These are phyloP conservation scores for Podila minutissima DNA, from an alignment of 192 early-diverging fungal genomes.

Conservation along the genomic window DNA sequence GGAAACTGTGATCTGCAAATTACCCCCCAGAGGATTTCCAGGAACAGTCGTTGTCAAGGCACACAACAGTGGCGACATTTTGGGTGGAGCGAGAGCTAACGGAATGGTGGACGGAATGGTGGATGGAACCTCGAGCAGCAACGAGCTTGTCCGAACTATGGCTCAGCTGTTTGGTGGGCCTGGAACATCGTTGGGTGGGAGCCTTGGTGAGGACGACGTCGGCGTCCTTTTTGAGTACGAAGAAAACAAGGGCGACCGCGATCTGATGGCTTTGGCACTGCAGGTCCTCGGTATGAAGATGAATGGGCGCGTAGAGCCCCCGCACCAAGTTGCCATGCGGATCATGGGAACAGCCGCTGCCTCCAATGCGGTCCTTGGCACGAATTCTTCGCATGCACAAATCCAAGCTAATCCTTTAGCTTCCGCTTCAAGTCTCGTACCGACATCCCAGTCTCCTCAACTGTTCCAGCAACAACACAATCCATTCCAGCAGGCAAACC, in stretches of 20 bases:
- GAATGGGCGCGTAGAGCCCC: slow-evolving; percentile 66
- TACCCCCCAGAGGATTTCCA: slow-evolving; percentile 69
- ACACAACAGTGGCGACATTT: neutral
- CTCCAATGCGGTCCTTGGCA: neutral
- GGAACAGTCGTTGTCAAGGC: slow-evolving; percentile 65
- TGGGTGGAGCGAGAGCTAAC: neutral
- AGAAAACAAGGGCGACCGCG: slow-evolving; percentile 72
- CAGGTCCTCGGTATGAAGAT: slow-evolving; percentile 79
- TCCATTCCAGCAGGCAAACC: neutral
- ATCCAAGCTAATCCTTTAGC: neutral
- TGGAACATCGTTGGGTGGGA: slow-evolving; percentile 7
- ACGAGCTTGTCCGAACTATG: slow-evolving; percentile 31
- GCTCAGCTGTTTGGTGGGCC: slow-evolving; percentile 25
- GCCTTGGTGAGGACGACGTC: slow-evolving; percentile 6
- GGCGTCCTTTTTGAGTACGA: slow-evolving; percentile 54
- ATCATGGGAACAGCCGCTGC: slow-evolving; percentile 54
- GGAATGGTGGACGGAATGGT: neutral
- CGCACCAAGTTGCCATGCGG: slow-evolving; percentile 66
- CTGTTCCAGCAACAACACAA: slow-evolving; percentile 24
- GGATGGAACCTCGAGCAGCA: neutral
- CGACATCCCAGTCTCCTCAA: neutral
- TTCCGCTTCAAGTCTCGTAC: neutral
- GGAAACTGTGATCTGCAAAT: slow-evolving; percentile 72
- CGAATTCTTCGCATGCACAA: neutral
- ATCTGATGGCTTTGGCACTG: slow-evolving; percentile 79